Evolutionary conservation across 2,329 filamentous ascomycete genomes (phyloP).

Genomic region (Pyrenophora seminiperda): DNA sequence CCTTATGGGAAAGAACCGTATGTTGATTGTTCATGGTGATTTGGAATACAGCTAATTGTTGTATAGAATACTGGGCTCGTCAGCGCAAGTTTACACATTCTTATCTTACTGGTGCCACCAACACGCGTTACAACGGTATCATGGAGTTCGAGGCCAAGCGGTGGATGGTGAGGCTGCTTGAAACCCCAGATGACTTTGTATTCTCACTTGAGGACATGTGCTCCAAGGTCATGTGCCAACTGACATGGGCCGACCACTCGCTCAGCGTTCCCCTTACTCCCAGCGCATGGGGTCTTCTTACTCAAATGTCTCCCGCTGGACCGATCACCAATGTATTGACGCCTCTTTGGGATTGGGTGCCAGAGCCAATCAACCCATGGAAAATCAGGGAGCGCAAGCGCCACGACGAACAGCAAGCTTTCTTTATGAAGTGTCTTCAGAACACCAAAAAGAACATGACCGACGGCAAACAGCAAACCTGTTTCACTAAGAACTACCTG

Average conservation of each 20-base stretch:
- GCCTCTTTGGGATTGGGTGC: constrained; percentile 59
- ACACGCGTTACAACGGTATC: constrained; percentile 52
- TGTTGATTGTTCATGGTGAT: constrained; percentile 22
- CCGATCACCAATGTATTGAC: constrained; percentile 63
- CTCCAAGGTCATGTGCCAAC: constrained; percentile 61
- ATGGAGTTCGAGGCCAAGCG: constrained; percentile 62
- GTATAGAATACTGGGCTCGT: constrained; percentile 59
- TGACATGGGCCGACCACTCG: constrained; percentile 60
- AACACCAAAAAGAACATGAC: constrained; percentile 43
- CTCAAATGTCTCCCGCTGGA: constrained; percentile 63
- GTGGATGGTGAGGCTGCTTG: constrained; percentile 57
- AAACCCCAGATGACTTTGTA: constrained; percentile 58
- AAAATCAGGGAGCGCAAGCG: constrained; percentile 59
- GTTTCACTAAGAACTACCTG: constrained; percentile 42
- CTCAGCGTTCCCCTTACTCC: constrained; percentile 57
- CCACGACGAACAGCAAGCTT: constrained; percentile 59
- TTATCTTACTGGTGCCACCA: constrained; percentile 55
- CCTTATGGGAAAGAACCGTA: constrained; percentile 62
- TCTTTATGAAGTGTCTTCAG: constrained; percentile 58
- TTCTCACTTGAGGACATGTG: constrained; percentile 62
- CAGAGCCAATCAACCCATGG: constrained; percentile 59
- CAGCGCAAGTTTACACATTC: constrained; percentile 60
- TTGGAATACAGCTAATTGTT: constrained; percentile 14
- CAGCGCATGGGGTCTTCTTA: constrained; percentile 62
- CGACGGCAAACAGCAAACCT: constrained; percentile 39